Percentiles rank a stretch among this genome's conserved stretches.
Conservation (phyloP, 371 early-diverging fungal species). For the Rhizopus microsporus region DNA sequence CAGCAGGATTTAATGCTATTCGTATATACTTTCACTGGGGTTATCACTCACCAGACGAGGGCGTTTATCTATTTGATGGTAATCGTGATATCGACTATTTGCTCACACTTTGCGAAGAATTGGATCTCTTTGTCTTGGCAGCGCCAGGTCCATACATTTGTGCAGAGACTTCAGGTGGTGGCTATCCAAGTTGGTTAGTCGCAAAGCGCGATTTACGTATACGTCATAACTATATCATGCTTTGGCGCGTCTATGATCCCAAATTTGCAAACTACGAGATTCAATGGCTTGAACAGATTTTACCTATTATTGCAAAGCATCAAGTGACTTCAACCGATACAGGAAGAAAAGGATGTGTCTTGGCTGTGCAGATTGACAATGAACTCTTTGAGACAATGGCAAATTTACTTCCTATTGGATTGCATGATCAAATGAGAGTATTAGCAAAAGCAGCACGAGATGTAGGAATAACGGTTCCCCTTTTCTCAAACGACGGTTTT, state of each 20-base stretch:
- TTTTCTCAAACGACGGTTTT: slow-evolving; percentile 82
- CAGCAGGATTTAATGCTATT: slow-evolving; percentile 77
- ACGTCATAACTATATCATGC: slow-evolving; percentile 69
- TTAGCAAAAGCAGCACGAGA: slow-evolving; percentile 79
- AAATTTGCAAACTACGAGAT: slow-evolving; percentile 70
- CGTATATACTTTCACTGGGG: slow-evolving; percentile 94
- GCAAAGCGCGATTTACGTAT: slow-evolving; percentile 75
- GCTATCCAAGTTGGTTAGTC: slow-evolving; percentile 82
- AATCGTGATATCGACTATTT: slow-evolving; percentile 77
- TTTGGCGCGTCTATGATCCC: slow-evolving; percentile 71
- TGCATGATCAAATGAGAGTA: slow-evolving; percentile 83
- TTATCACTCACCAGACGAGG: slow-evolving; percentile 78
- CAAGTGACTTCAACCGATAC: slow-evolving; percentile 69
- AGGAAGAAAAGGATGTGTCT: slow-evolving; percentile 62
- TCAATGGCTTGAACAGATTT: slow-evolving; percentile 73
- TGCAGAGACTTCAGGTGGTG: slow-evolving; percentile 87
- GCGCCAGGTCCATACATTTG: slow-evolving; percentile 91
- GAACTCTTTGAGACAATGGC: slow-evolving; percentile 70
- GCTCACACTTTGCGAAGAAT: slow-evolving; percentile 70
- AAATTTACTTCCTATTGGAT: slow-evolving; percentile 67
- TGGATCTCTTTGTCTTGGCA: slow-evolving; percentile 78
- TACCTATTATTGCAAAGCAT: slow-evolving; percentile 77
- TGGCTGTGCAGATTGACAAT: slow-evolving; percentile 84
- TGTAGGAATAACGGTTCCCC: slow-evolving; percentile 75
- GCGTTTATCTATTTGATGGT: slow-evolving; percentile 78